Conservation (phyloP, 75 land plant genomes). For the Pinus albicaulis region DNA sequence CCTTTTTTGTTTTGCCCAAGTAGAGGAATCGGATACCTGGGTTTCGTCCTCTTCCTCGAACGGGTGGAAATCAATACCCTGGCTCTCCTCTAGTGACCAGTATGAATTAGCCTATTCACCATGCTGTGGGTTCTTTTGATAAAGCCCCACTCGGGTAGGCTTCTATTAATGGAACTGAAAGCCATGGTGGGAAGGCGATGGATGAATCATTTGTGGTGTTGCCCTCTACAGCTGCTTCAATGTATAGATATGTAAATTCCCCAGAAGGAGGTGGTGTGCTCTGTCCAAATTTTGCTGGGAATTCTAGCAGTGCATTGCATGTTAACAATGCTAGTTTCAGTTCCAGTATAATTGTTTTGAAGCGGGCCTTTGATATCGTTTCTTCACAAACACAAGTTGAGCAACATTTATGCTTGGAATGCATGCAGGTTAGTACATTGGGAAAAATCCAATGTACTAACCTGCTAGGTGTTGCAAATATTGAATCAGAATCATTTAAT, state of each 20-base stretch:
- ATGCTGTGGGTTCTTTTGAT: background rate
- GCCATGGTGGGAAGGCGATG: constrained; percentile 67
- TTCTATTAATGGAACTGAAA: constrained; percentile 10
- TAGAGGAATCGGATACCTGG: constrained; percentile 51
- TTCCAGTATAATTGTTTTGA: constrained; percentile 76
- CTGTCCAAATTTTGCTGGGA: constrained; percentile 24
- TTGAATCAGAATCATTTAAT: too few relatives aligned
- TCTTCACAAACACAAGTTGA: constrained; percentile 94
- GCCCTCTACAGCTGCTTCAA: constrained; percentile 92
- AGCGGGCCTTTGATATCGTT: constrained; percentile 91
- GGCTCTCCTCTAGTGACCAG: constrained; percentile 7
- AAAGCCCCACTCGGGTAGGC: background rate
- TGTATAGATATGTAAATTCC: constrained; percentile 66
- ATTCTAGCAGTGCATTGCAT: constrained; percentile 19
- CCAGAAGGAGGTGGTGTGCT: constrained; percentile 47
- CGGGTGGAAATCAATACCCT: constrained; percentile 22
- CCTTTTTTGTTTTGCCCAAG: constrained; percentile 89
- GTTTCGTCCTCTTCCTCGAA: constrained; percentile 75
- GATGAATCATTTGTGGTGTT: constrained; percentile 96
- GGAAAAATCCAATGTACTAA: too few relatives aligned
- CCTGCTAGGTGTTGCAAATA: too few relatives aligned
- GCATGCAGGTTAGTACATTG: too few relatives aligned
- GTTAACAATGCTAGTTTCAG: constrained; percentile 68
- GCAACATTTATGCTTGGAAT: too few relatives aligned
- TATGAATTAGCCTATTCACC: background rate